Evolutionary conservation across 768 basidiomycete genomes (phyloP).

Genomic region (Lepiota brunneoincarnata): DNA sequence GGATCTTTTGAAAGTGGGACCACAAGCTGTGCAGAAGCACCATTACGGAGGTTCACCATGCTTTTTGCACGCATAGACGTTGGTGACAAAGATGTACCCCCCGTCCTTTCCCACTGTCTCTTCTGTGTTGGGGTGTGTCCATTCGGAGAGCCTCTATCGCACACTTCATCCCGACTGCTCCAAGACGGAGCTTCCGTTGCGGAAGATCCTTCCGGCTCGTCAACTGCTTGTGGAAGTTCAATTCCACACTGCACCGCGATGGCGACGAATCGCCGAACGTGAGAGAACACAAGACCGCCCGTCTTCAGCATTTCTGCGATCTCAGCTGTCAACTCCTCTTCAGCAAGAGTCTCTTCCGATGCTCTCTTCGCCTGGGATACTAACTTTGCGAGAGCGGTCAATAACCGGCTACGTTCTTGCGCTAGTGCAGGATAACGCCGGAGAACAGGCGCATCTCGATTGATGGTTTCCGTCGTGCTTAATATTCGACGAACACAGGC

Average conservation of each 20-base stretch:
- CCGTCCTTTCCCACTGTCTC: constrained; percentile 23
- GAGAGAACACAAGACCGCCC: constrained; percentile 77
- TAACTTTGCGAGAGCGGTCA: constrained; percentile 76
- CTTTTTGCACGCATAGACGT: constrained; percentile 13
- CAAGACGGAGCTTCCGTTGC: constrained; percentile 17
- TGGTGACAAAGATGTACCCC: constrained; percentile 1
- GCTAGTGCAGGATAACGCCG: constrained; percentile 63
- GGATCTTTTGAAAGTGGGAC: constrained; percentile 8
- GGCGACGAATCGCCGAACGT: constrained; percentile 76
- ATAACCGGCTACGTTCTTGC: constrained; percentile 77
- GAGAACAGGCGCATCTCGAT: constrained; percentile 76
- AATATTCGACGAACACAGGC: constrained; percentile 89
- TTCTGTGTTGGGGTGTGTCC: constrained; percentile 34
- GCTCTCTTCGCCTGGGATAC: constrained; percentile 78
- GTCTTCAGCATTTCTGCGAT: constrained; percentile 77
- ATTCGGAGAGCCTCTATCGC: constrained; percentile 25
- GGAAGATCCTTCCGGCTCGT: constrained; percentile 26
- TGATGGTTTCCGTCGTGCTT: constrained; percentile 77
- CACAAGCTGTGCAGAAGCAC: not conserved
- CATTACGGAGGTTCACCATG: constrained; percentile 13
- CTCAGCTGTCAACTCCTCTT: constrained; percentile 49
- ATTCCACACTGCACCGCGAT: constrained; percentile 75
- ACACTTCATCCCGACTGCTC: constrained; percentile 15
- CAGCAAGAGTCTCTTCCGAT: constrained; percentile 47
- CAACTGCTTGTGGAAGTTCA: constrained; percentile 54